Percentiles rank a stretch among this genome's conserved stretches.
These are phyloP conservation scores for Aciculosporium take DNA, from an alignment of 2,329 filamentous ascomycete genomes.

Conservation along the genomic window DNA sequence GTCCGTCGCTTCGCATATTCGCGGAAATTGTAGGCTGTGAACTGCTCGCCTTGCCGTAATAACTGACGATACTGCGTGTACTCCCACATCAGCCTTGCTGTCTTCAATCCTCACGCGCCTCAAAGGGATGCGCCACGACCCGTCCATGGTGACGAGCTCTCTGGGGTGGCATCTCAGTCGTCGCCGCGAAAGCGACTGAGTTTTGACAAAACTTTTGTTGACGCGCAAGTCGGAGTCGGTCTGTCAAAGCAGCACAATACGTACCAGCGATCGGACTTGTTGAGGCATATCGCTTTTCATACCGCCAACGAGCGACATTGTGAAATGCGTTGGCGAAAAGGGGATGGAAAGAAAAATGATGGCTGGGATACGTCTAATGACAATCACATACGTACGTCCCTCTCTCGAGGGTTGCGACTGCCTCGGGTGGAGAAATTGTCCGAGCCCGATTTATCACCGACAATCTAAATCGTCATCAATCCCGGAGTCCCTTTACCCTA, in stretches of 20 bases:
- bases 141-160: neutral
- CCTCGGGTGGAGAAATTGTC: conserved; percentile 8
- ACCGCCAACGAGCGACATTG: conserved; percentile 24
- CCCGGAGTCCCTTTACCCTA: too few relatives aligned
- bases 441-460: conserved; percentile 4
- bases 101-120: neutral
- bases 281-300: conserved; percentile 40
- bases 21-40: conserved; percentile 92
- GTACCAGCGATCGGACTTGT: conserved; percentile 42
- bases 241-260: conserved; percentile 12
- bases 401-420: neutral
- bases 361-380: neutral
- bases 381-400: conserved; percentile 1
- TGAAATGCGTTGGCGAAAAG: neutral
- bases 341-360: neutral
- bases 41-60: conserved; percentile 72
- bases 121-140: neutral
- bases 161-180: neutral
- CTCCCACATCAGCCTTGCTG: neutral
- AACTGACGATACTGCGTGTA: conserved; percentile 69
- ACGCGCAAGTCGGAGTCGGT: neutral
- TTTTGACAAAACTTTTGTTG: neutral
- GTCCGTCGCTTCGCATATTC: conserved; percentile 90
- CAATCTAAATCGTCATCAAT: neutral
- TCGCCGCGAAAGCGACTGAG: neutral